Percentiles rank a stretch among this genome's conserved stretches.
phyloP scores from a whole-genome alignment of 306 rosid genomes.

The Sindora glabra region DNA sequence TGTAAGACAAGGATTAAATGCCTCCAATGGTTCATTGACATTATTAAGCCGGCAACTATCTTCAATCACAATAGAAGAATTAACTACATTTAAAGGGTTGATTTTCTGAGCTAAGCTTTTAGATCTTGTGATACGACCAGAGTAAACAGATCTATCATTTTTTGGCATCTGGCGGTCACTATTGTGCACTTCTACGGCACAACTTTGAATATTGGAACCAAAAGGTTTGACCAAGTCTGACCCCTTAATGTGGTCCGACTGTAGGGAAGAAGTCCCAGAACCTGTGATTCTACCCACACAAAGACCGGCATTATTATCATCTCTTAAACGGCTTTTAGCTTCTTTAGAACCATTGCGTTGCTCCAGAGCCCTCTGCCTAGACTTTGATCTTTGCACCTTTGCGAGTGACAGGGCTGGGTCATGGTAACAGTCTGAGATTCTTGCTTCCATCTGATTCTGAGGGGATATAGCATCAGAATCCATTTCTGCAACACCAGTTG shows the following conservation, averaged over 20 bases:
- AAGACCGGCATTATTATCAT: conserved; percentile 17
- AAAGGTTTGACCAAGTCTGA: conserved; percentile 28
- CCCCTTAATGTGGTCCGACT: conserved; percentile 27
- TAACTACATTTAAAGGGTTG: conserved; percentile 22
- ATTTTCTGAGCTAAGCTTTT: conserved; percentile 27
- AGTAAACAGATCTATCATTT: conserved; percentile 4
- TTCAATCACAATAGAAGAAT: conserved; percentile 17
- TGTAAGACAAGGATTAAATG: not conserved
- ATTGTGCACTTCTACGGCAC: conserved; percentile 24
- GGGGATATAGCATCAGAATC: conserved; percentile 31
- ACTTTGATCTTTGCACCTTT: conserved; percentile 74
- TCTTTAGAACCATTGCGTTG: conserved; percentile 56
- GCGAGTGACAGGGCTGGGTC: conserved; percentile 64
- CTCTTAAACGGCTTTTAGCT: conserved; percentile 15
- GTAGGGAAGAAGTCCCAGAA: conserved; percentile 26
- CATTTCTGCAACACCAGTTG: conserved; percentile 26
- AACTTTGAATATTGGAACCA: conserved; percentile 18
- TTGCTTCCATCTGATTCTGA: conserved; percentile 33
- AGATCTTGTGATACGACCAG: conserved; percentile 37
- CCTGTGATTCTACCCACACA: conserved; percentile 28
- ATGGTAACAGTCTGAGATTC: conserved; percentile 23
- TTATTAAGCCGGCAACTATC: conserved; percentile 24
- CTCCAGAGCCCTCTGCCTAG: conserved; percentile 80
- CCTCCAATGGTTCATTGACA: conserved; percentile 22
- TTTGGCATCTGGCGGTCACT: conserved; percentile 18